phyloP scores from a whole-genome alignment of 129 eudicot genomes.

The Glebionis coronaria region DNA sequence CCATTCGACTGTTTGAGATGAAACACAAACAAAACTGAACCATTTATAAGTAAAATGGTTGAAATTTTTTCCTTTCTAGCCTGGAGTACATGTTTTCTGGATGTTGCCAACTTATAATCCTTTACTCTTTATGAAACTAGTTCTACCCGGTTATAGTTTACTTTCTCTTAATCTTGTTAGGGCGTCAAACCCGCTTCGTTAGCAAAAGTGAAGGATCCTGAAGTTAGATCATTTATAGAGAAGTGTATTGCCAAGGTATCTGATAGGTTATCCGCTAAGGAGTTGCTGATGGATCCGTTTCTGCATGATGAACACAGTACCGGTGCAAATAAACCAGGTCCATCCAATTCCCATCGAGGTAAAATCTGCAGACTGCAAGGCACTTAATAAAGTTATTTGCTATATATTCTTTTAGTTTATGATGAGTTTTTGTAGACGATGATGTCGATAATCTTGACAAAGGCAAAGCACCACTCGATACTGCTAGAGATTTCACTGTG shows the following conservation, averaged over 20 bases:
- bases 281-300: constrained; percentile 75
- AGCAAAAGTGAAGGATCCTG: constrained; percentile 81
- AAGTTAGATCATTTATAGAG: constrained; percentile 69
- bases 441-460: constrained; percentile 30
- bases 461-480: constrained; percentile 41
- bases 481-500: constrained; percentile 63
- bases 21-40: neutral
- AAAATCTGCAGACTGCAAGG: constrained; percentile 15
- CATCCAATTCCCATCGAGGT: constrained; percentile 41
- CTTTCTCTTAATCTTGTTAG: constrained; percentile 38
- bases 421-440: constrained; percentile 39
- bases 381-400: neutral
- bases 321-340: constrained; percentile 39
- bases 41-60: neutral
- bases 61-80: too few species aligned
- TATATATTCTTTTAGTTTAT: constrained; percentile 13
- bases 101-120: neutral
- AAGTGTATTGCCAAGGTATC: constrained; percentile 80
- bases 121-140: neutral
- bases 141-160: neutral
- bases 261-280: constrained; percentile 79
- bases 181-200: constrained; percentile 92
- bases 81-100: neutral
- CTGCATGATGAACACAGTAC: constrained; percentile 56
- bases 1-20: neutral